These are phyloP conservation scores for Aphanomyces invadans DNA, from an alignment of 352 stramenopile species.

Conservation along the genomic window DNA sequence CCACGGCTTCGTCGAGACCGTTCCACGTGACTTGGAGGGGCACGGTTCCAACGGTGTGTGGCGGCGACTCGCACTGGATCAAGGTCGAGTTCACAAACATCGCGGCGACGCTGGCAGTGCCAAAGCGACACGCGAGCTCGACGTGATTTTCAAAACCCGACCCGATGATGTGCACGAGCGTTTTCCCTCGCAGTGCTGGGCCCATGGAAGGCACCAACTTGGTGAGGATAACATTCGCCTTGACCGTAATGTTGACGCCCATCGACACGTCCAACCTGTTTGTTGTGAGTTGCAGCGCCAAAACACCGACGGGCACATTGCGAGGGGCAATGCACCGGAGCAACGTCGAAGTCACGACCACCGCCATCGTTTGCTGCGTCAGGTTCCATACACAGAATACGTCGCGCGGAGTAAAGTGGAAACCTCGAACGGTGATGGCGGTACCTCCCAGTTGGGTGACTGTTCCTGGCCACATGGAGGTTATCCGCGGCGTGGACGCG, in stretches of 20 bases:
- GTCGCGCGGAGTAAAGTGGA: conserved; percentile 10
- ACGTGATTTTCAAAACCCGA: conserved; percentile 50
- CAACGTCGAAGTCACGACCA: conserved; percentile 32
- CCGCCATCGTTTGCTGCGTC: conserved; percentile 25
- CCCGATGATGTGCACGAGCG: conserved; percentile 54
- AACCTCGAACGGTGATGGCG: conserved; percentile 10
- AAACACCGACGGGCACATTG: conserved; percentile 25
- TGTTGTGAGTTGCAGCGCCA: conserved; percentile 46
- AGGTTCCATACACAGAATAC: conserved; percentile 18
- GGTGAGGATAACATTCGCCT: conserved; percentile 37
- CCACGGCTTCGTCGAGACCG: conserved; percentile 52
- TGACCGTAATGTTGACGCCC: conserved; percentile 39
- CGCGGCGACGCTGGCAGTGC: conserved; percentile 31
- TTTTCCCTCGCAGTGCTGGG: conserved; percentile 45
- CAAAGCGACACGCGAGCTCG: conserved; percentile 52
- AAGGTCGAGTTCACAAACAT: conserved; percentile 39
- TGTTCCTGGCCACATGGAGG: conserved; percentile 41
- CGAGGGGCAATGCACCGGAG: conserved; percentile 45
- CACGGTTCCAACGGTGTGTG: conserved; percentile 45
- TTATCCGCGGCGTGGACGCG: conserved; percentile 38
- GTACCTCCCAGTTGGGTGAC: not conserved
- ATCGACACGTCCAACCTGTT: conserved; percentile 56
- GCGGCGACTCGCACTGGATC: conserved; percentile 56
- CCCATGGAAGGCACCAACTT: conserved; percentile 46
- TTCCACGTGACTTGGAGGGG: conserved; percentile 78